Conservation (phyloP, 495 filamentous ascomycete genomes). For the Penicillium soppii region DNA sequence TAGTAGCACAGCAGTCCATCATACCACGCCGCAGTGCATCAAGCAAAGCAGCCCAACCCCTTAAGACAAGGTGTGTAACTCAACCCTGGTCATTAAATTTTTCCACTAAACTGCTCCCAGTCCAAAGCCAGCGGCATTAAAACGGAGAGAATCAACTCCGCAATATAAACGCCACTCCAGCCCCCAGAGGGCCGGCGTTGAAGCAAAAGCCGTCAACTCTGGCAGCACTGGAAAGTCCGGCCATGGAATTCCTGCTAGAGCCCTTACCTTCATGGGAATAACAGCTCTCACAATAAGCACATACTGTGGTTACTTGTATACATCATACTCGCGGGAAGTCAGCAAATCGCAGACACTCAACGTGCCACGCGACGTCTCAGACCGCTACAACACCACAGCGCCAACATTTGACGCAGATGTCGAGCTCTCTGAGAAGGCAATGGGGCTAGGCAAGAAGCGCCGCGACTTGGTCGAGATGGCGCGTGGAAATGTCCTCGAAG, state of each 20-base stretch:
- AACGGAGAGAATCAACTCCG: slow-evolving; percentile 12
- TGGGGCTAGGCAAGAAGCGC: slow-evolving; percentile 63
- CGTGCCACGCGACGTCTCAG: slow-evolving; percentile 51
- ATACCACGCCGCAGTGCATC: slow-evolving; percentile 13
- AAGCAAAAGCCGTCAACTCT: slow-evolving; percentile 8
- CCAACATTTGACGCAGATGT: slow-evolving; percentile 62
- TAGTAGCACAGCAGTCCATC: slow-evolving; percentile 6
- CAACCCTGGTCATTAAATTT: too few species aligned
- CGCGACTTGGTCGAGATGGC: slow-evolving; percentile 59
- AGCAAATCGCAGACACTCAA: slow-evolving; percentile 33
- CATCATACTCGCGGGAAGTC: slow-evolving; percentile 42
- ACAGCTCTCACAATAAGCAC: slow-evolving; percentile 45
- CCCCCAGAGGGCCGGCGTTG: neutral
- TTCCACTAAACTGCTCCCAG: neutral
- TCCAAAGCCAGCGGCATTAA: slow-evolving; percentile 1
- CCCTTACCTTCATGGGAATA: slow-evolving; percentile 43
- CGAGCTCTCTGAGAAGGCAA: slow-evolving; percentile 62
- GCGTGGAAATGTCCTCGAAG: slow-evolving; percentile 81
- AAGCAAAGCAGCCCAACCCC: slow-evolving; percentile 18
- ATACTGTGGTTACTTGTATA: slow-evolving; percentile 54
- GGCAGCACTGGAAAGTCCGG: neutral
- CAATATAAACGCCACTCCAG: slow-evolving; percentile 2
- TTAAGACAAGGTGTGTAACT: slow-evolving; percentile 13
- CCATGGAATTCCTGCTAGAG: slow-evolving; percentile 31
- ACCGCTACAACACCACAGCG: slow-evolving; percentile 58